Evolutionary conservation across 1,284 basidiomycete genomes (phyloP).

Genomic region (Veloboletus limbatus): DNA sequence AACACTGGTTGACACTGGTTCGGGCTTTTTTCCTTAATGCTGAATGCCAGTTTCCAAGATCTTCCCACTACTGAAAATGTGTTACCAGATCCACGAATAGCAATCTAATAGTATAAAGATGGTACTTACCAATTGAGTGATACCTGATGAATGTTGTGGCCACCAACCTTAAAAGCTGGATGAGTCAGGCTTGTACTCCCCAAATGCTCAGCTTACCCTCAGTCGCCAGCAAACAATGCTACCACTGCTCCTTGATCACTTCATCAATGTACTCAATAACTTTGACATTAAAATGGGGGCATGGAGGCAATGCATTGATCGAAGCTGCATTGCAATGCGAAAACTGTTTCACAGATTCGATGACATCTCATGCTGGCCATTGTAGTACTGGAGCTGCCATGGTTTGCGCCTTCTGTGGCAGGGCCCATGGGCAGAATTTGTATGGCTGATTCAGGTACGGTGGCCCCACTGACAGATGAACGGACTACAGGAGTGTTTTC

Average conservation of each 20-base stretch:
- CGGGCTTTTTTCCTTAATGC: slow-evolving; percentile 8
- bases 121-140: neutral
- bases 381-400: too few species aligned
- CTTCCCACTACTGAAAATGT: slow-evolving; percentile 8
- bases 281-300: slow-evolving; percentile 12
- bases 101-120: neutral
- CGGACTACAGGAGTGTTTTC: too few species aligned
- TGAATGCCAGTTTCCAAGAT: slow-evolving; percentile 9
- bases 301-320: too few species aligned
- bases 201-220: neutral
- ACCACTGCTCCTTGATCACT: too few species aligned
- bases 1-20: neutral
- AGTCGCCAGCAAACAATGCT: neutral
- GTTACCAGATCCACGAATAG: too few species aligned
- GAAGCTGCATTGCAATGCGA: too few species aligned
- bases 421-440: too few species aligned
- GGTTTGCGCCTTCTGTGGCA: too few species aligned
- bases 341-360: too few species aligned
- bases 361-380: too few species aligned
- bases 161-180: slow-evolving; percentile 1
- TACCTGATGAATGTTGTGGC: neutral
- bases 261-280: slow-evolving; percentile 5
- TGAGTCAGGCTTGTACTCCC: slow-evolving; percentile 1
- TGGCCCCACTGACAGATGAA: too few species aligned
- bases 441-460: too few species aligned